Base-by-base conservation (phyloP, 2,329 filamentous ascomycete genomes). In the Aplosporella prunicola region DNA sequence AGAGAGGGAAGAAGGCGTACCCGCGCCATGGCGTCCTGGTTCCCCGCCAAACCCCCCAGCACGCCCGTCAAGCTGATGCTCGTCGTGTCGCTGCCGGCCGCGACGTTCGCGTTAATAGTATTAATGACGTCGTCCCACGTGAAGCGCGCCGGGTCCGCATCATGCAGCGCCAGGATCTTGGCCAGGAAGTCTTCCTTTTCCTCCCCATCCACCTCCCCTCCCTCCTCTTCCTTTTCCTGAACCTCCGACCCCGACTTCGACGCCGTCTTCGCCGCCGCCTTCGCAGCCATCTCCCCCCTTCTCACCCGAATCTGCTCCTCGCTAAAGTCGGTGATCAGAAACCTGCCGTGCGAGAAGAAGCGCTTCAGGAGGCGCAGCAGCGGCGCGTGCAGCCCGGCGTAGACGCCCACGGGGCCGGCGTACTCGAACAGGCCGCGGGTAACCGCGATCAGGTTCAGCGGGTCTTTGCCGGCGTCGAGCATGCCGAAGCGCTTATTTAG, bases 31-130 rank as follows among this genome's bases (percentile, higher is more conserved):
- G 35, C 41, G 0, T 42, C 26, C 1, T 56, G 56, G 24, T 58
- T 52, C 23, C 58, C 60, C 4, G 68, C 36, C 2, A 73, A 51
- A 41, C 66, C 43, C 41, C 67, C 70, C 20, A 73, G 46, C 4
- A 68, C 56, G 2, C 61, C 53, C 0, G 58, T 59, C 0, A 75
- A 56, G 3, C 59, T 64, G 29, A 71, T 67, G 2, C 66, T 61
- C 0, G 70, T 74, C 0, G 71, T 74, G 42, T 61, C 62, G 3
- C 48, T 56, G 2, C 58, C 62, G 3, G 60, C 61, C n/a, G 41
- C 48, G 11, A 67, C 49, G 32, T 66, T 68, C 2, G 45, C 44
- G 3, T 51, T 20, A 27, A 51, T 53, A 1, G 47, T 46, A 1
- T 29, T 33, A 6, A 53, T 38, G 5, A 61, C 39, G 35, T 62